These are phyloP conservation scores for Clavulina sp. DNA, from an alignment of 768 basidiomycete species.

Conservation along the genomic window DNA sequence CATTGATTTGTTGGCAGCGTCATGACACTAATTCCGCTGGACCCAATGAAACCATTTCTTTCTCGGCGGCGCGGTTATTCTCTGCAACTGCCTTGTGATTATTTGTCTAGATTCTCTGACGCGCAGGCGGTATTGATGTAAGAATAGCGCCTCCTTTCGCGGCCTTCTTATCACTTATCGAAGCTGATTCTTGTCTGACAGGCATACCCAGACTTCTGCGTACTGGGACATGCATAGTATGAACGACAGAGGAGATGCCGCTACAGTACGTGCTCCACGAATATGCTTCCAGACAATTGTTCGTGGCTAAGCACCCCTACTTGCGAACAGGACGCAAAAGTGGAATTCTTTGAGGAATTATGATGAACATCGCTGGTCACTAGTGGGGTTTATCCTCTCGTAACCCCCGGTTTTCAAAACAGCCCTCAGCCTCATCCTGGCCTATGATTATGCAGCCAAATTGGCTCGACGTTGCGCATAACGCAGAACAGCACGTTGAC, in stretches of 20 bases:
- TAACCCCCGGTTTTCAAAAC: too few species aligned
- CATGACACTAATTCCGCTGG: not conserved
- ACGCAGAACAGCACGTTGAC: too few species aligned
- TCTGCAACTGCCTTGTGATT: not conserved
- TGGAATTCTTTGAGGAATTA: not conserved
- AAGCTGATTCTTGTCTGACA: not conserved
- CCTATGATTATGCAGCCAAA: too few species aligned
- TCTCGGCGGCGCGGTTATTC: not conserved
- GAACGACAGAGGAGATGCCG: not conserved
- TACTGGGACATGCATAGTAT: constrained; percentile 1
- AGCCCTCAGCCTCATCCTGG: too few species aligned
- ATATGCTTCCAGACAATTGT: not conserved
- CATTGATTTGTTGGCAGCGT: not conserved
- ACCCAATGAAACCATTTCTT: not conserved
- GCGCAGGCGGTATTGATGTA: not conserved
- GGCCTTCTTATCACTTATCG: not conserved
- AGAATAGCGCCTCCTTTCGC: not conserved
- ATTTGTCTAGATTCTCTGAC: not conserved
- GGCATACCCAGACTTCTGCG: not conserved
- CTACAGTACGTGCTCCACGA: not conserved
- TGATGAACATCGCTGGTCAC: too few species aligned
- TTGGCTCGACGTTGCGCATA: too few species aligned
- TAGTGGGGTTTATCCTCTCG: too few species aligned
- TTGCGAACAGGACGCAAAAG: not conserved
- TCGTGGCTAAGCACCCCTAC: too few species aligned